Evolutionary conservation across 2,329 filamentous ascomycete genomes (phyloP), one percentile per base, ranked within the genome.

Genomic region (Phaeosphaeria sp.): DNA sequence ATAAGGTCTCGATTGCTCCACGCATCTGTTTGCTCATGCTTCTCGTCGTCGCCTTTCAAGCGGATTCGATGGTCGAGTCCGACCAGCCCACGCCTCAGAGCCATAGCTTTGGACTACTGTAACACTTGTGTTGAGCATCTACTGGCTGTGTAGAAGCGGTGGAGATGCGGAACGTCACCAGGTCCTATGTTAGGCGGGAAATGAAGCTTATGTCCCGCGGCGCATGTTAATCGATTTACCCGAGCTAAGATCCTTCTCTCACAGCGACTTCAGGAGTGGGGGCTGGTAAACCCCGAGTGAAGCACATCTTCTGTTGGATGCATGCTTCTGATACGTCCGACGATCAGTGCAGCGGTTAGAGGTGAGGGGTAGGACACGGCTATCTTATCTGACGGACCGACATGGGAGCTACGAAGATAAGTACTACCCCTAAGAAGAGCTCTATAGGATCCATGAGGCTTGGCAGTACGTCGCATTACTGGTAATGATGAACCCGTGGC

Each of bases 1-100:
- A 77, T 76, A 17, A 78, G 55, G 56, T 78, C 76, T 49, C 73
- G 68, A 55, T 78, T 78, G 33, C 73, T 74, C 75, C 74, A 78
- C 27, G 77, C 72, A 50, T 81, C 78, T 0, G 81, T 82, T 56
- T 83, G 78, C 60, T 82, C 80, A 59, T 81, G 77, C 50, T 73
- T 76, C 15, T 69, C 63, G 46, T 77, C 74, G 54, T 82, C 75
- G 49, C 78, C 78, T 50, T 76, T 74, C 22, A 82, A 67, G 30
- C 71, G 71, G 20, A 75, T 60, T 15, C 67, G 73, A 41, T 78
- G 70, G 43, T 72, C 73, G 22, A 78, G 39, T 5, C 59, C 65
- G 10, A 59, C 63, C 17, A 73, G 44, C 47, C 54, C 61, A 11
- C 55, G n/a, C 39, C 55, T 50, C 15, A 62, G 25, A 13, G 52